A percentile compares a stretch with the other conserved stretches of the same genome.
Conservation (phyloP, 1,139 yeast genomes). For the Pichia sp. region DNA sequence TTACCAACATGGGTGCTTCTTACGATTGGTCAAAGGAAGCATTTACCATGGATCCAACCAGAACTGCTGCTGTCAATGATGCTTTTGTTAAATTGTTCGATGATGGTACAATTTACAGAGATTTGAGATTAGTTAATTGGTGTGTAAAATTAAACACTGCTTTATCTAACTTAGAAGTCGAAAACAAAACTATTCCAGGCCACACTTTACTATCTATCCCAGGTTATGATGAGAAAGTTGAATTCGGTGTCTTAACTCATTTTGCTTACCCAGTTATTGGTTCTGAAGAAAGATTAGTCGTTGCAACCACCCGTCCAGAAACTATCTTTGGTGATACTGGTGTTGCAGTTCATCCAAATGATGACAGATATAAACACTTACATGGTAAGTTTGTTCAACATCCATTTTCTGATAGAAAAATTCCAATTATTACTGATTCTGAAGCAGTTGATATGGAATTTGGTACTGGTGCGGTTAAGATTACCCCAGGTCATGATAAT, state of each 20-base stretch:
- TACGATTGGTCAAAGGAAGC: slow-evolving; percentile 95
- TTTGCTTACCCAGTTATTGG: slow-evolving; percentile 86
- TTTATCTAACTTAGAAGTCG: slow-evolving; percentile 92
- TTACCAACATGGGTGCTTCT: slow-evolving; percentile 87
- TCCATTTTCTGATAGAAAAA: slow-evolving; percentile 78
- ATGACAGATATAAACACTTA: slow-evolving; percentile 83
- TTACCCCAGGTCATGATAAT: slow-evolving; percentile 97
- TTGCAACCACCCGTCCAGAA: slow-evolving; percentile 99
- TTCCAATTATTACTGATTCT: slow-evolving; percentile 83
- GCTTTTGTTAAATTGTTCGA: slow-evolving; percentile 89
- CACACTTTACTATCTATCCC: slow-evolving; percentile 80
- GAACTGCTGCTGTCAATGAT: slow-evolving; percentile 78
- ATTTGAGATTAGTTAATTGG: slow-evolving; percentile 92
- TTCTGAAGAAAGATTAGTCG: slow-evolving; percentile 82
- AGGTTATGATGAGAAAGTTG: slow-evolving; percentile 82
- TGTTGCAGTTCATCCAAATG: slow-evolving; percentile 95
- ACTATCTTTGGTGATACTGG: slow-evolving; percentile 97
- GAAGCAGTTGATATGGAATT: slow-evolving; percentile 99
- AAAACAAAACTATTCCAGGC: slow-evolving; percentile 81
- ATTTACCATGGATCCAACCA: slow-evolving; percentile 78
- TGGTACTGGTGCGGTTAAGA: slow-evolving; percentile 99
- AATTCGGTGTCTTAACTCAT: slow-evolving; percentile 92
- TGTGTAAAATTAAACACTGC: slow-evolving; percentile 93
- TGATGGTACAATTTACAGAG: slow-evolving; percentile 94
- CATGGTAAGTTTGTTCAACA: slow-evolving; percentile 91